Percentiles rank a stretch among this genome's conserved stretches.
Evolutionary conservation across 192 early-diverging fungal species (phyloP).

Genomic region (Chytriomyces sp.): DNA sequence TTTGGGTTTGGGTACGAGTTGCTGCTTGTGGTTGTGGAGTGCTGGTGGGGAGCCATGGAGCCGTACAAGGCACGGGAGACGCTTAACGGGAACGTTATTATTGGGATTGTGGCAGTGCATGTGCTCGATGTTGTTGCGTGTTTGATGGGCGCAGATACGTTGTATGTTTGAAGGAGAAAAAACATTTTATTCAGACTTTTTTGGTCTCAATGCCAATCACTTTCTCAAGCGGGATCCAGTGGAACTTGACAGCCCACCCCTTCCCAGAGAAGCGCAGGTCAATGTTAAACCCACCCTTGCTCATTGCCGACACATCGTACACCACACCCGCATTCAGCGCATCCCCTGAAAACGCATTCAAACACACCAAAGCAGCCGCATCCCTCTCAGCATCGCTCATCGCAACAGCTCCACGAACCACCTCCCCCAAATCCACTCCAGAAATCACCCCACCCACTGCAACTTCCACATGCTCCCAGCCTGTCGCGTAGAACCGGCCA

Average conservation of each 20-base stretch:
- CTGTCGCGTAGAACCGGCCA: slow-evolving; percentile 23
- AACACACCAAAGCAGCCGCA: not conserved
- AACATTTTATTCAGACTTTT: not conserved
- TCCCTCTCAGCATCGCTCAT: not conserved
- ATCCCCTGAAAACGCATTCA: slow-evolving; percentile 8
- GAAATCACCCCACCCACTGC: not conserved
- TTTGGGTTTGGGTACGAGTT: too few species aligned
- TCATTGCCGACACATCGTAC: not conserved
- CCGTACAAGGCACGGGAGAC: too few species aligned
- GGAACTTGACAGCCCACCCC: slow-evolving; percentile 32
- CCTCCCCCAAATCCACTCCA: not conserved
- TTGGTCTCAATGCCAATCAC: slow-evolving; percentile 25
- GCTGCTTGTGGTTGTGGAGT: too few species aligned
- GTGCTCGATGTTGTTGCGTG: too few species aligned
- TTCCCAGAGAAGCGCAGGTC: slow-evolving; percentile 2
- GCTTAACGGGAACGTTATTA: too few species aligned
- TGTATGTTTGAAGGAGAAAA: not conserved
- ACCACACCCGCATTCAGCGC: not conserved
- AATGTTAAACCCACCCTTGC: slow-evolving; percentile 24
- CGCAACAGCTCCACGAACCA: not conserved
- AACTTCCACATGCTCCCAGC: slow-evolving; percentile 37
- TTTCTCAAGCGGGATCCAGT: slow-evolving; percentile 30
- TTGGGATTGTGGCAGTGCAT: too few species aligned
- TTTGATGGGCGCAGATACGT: too few species aligned
- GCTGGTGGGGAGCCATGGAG: too few species aligned